Percentiles rank a stretch among this genome's conserved stretches.
Conservation (phyloP, 345 rosid species). For the Cochlearia excelsa region DNA sequence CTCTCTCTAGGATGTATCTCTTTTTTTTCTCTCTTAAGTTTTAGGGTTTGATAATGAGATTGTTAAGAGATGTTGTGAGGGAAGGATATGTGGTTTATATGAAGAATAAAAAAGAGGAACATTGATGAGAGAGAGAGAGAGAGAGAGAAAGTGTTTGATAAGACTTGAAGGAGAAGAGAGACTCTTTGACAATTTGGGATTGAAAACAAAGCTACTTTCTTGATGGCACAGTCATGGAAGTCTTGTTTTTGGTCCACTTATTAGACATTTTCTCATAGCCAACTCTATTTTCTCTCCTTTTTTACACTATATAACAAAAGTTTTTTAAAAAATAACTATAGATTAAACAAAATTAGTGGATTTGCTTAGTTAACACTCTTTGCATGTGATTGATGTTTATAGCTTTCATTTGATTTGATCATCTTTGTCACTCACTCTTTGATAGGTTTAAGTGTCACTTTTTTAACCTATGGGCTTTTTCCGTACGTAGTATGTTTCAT, state of each 20-base stretch:
- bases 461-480: slow-evolving; percentile 24
- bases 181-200: slow-evolving; percentile 45
- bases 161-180: slow-evolving; percentile 33
- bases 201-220: slow-evolving; percentile 51
- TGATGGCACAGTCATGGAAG: slow-evolving; percentile 44
- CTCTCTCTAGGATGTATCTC: no score
- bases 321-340: slow-evolving; percentile 1
- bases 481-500: no score
- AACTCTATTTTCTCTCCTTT: slow-evolving; percentile 38
- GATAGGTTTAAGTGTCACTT: slow-evolving; percentile 13
- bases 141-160: slow-evolving; percentile 19
- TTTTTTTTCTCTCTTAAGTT: not conserved
- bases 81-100: slow-evolving; percentile 31
- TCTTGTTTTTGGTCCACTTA: slow-evolving; percentile 42
- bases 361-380: slow-evolving; percentile 32
- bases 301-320: slow-evolving; percentile 8
- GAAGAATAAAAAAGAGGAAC: slow-evolving; percentile 25
- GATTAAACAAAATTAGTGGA: not conserved
- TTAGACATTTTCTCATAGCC: slow-evolving; percentile 41
- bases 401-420: slow-evolving; percentile 37
- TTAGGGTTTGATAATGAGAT: slow-evolving; percentile 26
- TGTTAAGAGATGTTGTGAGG: slow-evolving; percentile 21
- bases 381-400: slow-evolving; percentile 38
- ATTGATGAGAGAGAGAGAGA: slow-evolving; percentile 22
- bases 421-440: slow-evolving; percentile 16